phyloP scores from a whole-genome alignment of 306 rosid species.

The Malus orientalis region DNA sequence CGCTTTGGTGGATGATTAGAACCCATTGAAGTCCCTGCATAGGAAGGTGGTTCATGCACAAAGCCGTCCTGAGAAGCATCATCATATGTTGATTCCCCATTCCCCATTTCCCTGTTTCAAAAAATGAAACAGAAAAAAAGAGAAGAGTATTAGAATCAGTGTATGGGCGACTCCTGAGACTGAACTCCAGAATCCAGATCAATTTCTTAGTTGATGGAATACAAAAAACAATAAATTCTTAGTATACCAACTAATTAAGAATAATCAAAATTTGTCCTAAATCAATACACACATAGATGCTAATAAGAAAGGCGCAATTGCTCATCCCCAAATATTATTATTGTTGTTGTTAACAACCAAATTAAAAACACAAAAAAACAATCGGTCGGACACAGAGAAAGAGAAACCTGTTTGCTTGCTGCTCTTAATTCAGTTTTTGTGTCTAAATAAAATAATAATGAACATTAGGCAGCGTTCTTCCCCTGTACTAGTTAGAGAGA shows the following conservation, averaged over 20 bases:
- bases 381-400: too few species aligned
- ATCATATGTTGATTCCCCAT: conserved; percentile 38
- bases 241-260: not conserved
- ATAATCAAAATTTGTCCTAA: not conserved
- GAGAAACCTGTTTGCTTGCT: too few species aligned
- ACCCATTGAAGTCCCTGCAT: conserved; percentile 33
- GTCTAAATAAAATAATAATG: too few species aligned
- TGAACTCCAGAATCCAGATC: too few species aligned
- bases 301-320: not conserved
- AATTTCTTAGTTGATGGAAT: too few species aligned
- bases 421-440: too few species aligned
- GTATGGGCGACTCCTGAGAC: too few species aligned
- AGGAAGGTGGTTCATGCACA: conserved; percentile 13
- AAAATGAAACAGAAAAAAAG: not conserved
- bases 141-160: not conserved
- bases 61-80: conserved; percentile 24
- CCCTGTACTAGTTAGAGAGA: too few species aligned
- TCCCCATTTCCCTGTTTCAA: conserved; percentile 15
- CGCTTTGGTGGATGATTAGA: conserved; percentile 18
- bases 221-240: too few species aligned
- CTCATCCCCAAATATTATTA: not conserved
- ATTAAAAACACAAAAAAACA: too few species aligned
- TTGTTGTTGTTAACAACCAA: not conserved
- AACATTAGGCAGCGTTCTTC: too few species aligned
- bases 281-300: not conserved